A percentile compares a stretch with the other conserved stretches of the same genome.
Evolutionary conservation across 352 stramenopile species (phyloP).

Genomic region (Pythium scleroteichum): DNA sequence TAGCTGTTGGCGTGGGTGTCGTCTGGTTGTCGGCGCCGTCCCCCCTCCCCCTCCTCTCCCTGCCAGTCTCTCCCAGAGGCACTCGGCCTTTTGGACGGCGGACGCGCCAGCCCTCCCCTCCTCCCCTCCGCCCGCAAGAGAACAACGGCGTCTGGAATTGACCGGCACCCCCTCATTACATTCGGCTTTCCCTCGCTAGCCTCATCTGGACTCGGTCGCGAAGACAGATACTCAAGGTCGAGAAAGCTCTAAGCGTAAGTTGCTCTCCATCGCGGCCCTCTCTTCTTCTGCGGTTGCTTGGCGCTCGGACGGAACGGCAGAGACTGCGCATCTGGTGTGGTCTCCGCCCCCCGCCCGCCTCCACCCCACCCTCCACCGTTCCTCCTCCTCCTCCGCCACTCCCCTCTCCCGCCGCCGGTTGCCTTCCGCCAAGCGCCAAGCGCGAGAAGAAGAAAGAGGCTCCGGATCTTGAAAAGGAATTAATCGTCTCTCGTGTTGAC

Average conservation of each 20-base stretch:
- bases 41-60: constrained; percentile 14
- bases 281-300: constrained; percentile 17
- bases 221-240: constrained; percentile 20
- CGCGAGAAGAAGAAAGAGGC: constrained; percentile 14
- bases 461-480: constrained; percentile 10
- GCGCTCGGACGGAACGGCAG: constrained; percentile 8
- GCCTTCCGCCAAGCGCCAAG: constrained; percentile 11
- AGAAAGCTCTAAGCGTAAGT: constrained; percentile 22
- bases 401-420: constrained; percentile 13
- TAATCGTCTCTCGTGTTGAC: constrained; percentile 24
- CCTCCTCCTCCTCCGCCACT: not conserved
- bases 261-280: constrained; percentile 1
- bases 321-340: not conserved
- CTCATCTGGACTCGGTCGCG: constrained; percentile 22
- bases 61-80: constrained; percentile 22
- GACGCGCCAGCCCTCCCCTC: constrained; percentile 16
- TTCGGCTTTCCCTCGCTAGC: constrained; percentile 24
- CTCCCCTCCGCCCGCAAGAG: not conserved
- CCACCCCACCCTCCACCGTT: not conserved
- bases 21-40: constrained; percentile 23
- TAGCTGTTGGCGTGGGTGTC: constrained; percentile 4
- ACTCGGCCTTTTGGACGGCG: constrained; percentile 34
- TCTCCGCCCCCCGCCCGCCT: too few species aligned
- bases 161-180: constrained; percentile 14
- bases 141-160: constrained; percentile 22